phyloP scores from a whole-genome alignment of 2,329 filamentous ascomycete species.

The Diaporthe vexans region DNA sequence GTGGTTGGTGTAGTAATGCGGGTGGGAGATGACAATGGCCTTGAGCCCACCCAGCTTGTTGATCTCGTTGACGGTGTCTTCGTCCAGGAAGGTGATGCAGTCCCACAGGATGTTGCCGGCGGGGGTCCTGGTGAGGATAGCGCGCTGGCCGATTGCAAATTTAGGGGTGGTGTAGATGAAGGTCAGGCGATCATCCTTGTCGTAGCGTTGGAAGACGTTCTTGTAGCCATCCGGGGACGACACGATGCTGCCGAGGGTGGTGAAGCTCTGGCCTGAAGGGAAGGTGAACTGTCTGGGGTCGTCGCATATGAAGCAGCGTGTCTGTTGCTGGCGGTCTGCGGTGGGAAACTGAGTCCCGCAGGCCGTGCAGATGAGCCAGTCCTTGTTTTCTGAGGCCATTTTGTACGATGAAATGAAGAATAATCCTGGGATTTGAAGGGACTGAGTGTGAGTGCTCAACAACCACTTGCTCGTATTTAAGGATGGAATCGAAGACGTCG shows the following conservation, averaged over 20 bases:
- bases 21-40: constrained; percentile 83
- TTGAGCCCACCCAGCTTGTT: constrained; percentile 73
- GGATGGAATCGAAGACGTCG: background rate
- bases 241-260: constrained; percentile 65
- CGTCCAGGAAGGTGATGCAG: constrained; percentile 78
- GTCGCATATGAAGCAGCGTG: constrained; percentile 79
- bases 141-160: constrained; percentile 82
- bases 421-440: too few relatives aligned
- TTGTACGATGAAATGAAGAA: too few relatives aligned
- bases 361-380: constrained; percentile 71
- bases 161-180: constrained; percentile 67
- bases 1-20: constrained; percentile 86
- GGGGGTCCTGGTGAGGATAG: constrained; percentile 75
- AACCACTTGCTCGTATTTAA: background rate
- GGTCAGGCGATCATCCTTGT: constrained; percentile 59
- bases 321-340: constrained; percentile 61
- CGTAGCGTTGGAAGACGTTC: constrained; percentile 67
- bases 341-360: constrained; percentile 80
- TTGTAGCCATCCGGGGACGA: constrained; percentile 53
- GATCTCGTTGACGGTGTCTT: constrained; percentile 71
- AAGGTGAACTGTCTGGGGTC: constrained; percentile 81
- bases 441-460: background rate
- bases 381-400: constrained; percentile 5
- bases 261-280: constrained; percentile 74
- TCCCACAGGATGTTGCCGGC: constrained; percentile 85